Evolutionary conservation across 2,329 filamentous ascomycete genomes (phyloP), one percentile per base, ranked within the genome.

Genomic region (Xylaria polymorpha): DNA sequence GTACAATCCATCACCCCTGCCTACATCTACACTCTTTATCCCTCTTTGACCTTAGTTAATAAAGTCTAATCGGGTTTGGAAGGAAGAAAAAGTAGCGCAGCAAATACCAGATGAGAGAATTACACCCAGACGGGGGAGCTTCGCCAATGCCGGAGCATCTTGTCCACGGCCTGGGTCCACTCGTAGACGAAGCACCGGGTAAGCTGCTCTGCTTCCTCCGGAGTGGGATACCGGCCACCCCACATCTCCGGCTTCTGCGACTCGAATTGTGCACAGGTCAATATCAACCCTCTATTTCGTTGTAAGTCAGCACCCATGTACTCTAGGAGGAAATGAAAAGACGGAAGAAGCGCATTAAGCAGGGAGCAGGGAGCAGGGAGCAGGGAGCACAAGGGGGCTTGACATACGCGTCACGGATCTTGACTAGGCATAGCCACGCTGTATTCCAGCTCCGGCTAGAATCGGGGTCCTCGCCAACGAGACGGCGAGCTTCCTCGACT

Each of bases 361-460:
- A 55, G 15, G 4, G 7, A 25, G 41, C 12, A 62, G 20, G 41
- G 29, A 15, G 15, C 35, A 50, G 15, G 4, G 7, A 25, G 41
- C 12, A 62, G 20, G 41, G 29, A 15, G 15, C 35, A 50, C 0
- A 29, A 29, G 37, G 44, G 39, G 25, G 59, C 20, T 66, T 18
- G 20, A 83, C 87, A 79, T 81, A 91, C 89, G 90, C 88, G 65
- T 88, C 86, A 25, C 85, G 83, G 60, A 93, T 89, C 78, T 92
- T 92, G 50, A 81, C 81, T 10, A 94, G 81, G 39, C 91, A 88
- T 55, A 94, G 81, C 91, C 91, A 94, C 50, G 90, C 91, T 73
- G 91, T 83, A 76, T 94, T 94, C 91, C 92, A 94, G 77, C 90
- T 93, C 29, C 89, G 85, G 73, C 89, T 89, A 71, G 89, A 91